phyloP scores from a whole-genome alignment of 306 rosid genomes.

The Castanea crenata region DNA sequence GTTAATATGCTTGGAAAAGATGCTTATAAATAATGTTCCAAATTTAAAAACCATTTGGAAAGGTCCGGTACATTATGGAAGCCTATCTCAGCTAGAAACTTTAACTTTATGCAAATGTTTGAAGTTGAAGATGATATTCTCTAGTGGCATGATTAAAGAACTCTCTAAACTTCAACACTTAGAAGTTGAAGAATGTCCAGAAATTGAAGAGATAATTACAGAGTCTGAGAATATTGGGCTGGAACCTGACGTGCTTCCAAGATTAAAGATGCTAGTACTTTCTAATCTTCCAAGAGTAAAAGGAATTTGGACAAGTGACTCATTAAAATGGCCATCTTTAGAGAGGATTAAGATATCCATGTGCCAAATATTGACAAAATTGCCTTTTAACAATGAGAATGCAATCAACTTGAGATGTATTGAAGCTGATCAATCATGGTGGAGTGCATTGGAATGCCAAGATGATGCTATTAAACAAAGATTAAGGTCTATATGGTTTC shows the following conservation, averaged over 20 bases:
- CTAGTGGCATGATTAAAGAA: conserved; percentile 1
- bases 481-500: neutral
- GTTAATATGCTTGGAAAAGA: too few relatives aligned
- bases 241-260: conserved; percentile 21
- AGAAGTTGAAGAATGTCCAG: conserved; percentile 16
- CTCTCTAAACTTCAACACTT: conserved; percentile 20
- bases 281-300: conserved; percentile 11
- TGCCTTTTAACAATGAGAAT: neutral
- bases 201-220: conserved; percentile 17
- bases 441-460: conserved; percentile 21
- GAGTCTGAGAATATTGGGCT: neutral
- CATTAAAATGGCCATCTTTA: conserved; percentile 24
- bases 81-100: too few relatives aligned
- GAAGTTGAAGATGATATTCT: conserved; percentile 7
- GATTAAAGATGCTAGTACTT: conserved; percentile 15
- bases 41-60: neutral
- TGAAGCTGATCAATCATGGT: conserved; percentile 21
- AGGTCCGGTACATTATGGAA: too few relatives aligned
- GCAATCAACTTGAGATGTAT: conserved; percentile 10
- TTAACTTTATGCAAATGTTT: neutral
- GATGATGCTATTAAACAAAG: neutral
- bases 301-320: neutral
- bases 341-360: conserved; percentile 7
- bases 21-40: neutral
- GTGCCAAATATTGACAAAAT: conserved; percentile 4